These are phyloP conservation scores for Brasenia schreberi DNA, from an alignment of 164 flowering plant genomes.

Conservation along the genomic window DNA sequence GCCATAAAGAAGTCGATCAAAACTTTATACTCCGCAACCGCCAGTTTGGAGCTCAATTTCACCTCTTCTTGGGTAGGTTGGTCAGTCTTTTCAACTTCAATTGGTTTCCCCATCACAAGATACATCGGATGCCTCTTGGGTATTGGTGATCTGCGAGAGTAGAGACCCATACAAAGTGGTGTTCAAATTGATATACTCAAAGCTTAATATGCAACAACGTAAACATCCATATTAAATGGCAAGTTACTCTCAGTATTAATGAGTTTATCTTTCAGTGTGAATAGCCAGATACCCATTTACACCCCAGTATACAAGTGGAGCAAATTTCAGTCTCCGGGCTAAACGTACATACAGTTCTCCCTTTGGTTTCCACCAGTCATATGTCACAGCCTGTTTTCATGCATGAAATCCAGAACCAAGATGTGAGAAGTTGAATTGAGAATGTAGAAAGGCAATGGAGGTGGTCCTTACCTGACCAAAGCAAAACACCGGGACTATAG, in stretches of 20 bases:
- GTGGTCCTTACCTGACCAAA: conserved; percentile 63
- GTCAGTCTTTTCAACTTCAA: conserved; percentile 46
- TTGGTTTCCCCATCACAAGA: conserved; percentile 80
- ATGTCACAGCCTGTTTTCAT: conserved; percentile 42
- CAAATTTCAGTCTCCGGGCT: conserved; percentile 61
- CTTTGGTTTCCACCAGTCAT: conserved; percentile 87
- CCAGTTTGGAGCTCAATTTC: conserved; percentile 2
- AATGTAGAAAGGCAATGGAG: background rate
- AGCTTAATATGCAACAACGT: no score
- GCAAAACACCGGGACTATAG: conserved; percentile 85
- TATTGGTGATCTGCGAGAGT: conserved; percentile 46
- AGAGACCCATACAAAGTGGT: background rate
- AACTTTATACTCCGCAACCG: background rate
- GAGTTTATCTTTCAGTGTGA: background rate
- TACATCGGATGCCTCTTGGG: conserved; percentile 60
- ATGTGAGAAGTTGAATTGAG: background rate
- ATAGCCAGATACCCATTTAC: conserved; percentile 41
- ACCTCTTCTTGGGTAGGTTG: conserved; percentile 77
- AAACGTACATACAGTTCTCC: conserved; percentile 37
- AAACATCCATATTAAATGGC: no score
- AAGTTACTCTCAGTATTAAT: no score
- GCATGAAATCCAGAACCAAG: background rate
- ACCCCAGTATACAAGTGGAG: conserved; percentile 85
- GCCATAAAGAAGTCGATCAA: background rate
- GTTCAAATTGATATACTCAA: background rate